Base-by-base conservation (phyloP, 176 grass and related monocot species). In the Eleusine indica region DNA sequence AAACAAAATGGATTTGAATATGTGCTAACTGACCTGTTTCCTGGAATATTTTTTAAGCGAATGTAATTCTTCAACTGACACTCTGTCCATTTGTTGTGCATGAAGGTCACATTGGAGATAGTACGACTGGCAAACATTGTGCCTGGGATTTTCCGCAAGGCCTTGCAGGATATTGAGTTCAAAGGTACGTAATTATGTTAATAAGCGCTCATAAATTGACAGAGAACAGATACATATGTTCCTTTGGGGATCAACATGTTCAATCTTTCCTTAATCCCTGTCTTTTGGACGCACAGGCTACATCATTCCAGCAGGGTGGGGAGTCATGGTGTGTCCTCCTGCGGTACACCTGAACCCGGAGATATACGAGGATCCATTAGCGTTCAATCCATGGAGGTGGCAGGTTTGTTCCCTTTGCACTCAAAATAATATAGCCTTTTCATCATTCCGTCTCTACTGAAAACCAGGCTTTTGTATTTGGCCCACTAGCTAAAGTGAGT, bases 291-390 rank as follows among this genome's bases (percentile, higher is more conserved):
- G 72, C 85, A 97, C 85, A 97, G 94, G 89, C 17, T 91, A 90
- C 77, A 97, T 91, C 43, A 97, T 97, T 73, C 94, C 94, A 60
- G 82, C 84, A 80, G 94, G 94, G 66, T 97, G 94, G 94, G 88
- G 75, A 82, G 85, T 97, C 1, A 97, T 97, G 94, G 82, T 97
- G 16, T 94, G 94, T n/a, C 84, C 89, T 80, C 91, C 94, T 57
- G 81, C 94, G 42, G 94, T 97, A 71, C 94, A 97, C 71, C 43
- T 97, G 30, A 91, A 97, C 82, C 76, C 89, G 0, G 87, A 94
- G 75, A 91, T 91, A 25, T 97, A 97, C 7, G 82, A 97, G 58
- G 94, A 97, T 68, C 94, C 94, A 41, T 78, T 97, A 28, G 52
- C 62, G 12, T 97, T 97, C 69, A 91, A 97, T 65, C 91, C 94